Base-by-base conservation (phyloP, 73 alveolate species). In the Paramecium primaurelia region DNA sequence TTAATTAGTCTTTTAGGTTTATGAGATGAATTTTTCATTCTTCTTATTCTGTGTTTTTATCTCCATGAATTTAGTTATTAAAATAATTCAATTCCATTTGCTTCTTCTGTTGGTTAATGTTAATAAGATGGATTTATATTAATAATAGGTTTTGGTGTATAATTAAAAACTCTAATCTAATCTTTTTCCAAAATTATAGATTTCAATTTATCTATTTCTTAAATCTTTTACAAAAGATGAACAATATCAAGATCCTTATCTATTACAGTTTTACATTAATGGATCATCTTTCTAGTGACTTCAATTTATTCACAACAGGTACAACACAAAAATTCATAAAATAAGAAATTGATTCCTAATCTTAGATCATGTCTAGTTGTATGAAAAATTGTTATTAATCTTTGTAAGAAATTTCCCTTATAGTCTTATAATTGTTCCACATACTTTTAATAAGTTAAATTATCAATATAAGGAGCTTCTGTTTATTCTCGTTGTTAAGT, bases 61-160 rank as follows among this genome's bases (percentile, higher is more conserved):
- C 9, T 54, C 69, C 20, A 18, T n/a, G 8, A 22, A 22, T 54
- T 54, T 1, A 54, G 5, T 54, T 54, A 54, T 54, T 54, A 54
- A 22, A 54, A 54, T 54, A 54, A 18, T 0, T 54, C 69, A 54
- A 54, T 18, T 2, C n/a, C 20, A 18, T 54, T 18, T 6, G 14
- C 69, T 2, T 54, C 32, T 1, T 54, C 69, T 3, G 6, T 4
- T 18, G 69, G 32, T 54, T 54, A 5, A 54, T 54, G 32, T 8
- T 54, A n/a, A 54, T 54, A 54, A 0, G 69, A 4, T 7, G 69
- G 69, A 68, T 75, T 16, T 4, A 75, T 34, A 38, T 34, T 37
- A 75, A 75, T 37, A 14, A 75, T 75, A 16, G 88, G 88, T 75
- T 75, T 75, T 32, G 88, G 88, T 4, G 88, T 37, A 36, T 34